Percentiles rank a stretch among this genome's conserved stretches.
Conservation (phyloP, 1,284 basidiomycete species). For the Moesziomyces globuligerus region DNA sequence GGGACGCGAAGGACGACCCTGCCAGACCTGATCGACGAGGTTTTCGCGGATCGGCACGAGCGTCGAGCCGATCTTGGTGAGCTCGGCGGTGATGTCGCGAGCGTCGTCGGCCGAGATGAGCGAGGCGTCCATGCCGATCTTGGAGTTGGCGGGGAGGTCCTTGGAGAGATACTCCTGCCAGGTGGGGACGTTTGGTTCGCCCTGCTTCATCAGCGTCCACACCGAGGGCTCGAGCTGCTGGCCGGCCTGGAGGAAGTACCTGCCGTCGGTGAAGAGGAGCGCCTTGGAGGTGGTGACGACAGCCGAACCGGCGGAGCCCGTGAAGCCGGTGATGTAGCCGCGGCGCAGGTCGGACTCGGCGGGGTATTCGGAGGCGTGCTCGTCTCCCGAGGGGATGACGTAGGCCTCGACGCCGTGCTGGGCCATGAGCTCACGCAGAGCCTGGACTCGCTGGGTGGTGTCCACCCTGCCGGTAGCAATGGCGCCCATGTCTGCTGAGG, state of each 20-base stretch:
- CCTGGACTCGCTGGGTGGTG: constrained; percentile 54
- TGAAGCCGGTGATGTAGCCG: constrained; percentile 89
- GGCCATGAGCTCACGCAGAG: constrained; percentile 56
- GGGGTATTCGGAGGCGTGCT: constrained; percentile 87
- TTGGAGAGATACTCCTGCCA: constrained; percentile 73
- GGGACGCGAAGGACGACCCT: constrained; percentile 77
- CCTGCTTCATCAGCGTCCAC: constrained; percentile 93
- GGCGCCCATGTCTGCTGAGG: constrained; percentile 54
- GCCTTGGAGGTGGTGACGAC: constrained; percentile 74
- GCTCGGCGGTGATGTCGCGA: constrained; percentile 41
- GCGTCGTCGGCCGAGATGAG: constrained; percentile 65
- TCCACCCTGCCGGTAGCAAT: constrained; percentile 59
- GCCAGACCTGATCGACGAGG: constrained; percentile 85
- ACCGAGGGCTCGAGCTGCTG: constrained; percentile 84
- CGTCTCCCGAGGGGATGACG: constrained; percentile 67
- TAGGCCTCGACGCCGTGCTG: constrained; percentile 58
- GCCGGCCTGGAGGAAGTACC: constrained; percentile 91
- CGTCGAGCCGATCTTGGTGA: constrained; percentile 39
- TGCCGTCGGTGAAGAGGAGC: constrained; percentile 87
- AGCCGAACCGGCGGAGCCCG: constrained; percentile 86
- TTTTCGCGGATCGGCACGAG: constrained; percentile 73
- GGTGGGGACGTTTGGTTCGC: constrained; percentile 78
- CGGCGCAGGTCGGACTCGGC: constrained; percentile 76
- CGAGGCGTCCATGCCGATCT: constrained; percentile 62
- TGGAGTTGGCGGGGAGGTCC: constrained; percentile 40